Conservation (phyloP, 768 basidiomycete species). For the Boletus pseudo-olivaceus region DNA sequence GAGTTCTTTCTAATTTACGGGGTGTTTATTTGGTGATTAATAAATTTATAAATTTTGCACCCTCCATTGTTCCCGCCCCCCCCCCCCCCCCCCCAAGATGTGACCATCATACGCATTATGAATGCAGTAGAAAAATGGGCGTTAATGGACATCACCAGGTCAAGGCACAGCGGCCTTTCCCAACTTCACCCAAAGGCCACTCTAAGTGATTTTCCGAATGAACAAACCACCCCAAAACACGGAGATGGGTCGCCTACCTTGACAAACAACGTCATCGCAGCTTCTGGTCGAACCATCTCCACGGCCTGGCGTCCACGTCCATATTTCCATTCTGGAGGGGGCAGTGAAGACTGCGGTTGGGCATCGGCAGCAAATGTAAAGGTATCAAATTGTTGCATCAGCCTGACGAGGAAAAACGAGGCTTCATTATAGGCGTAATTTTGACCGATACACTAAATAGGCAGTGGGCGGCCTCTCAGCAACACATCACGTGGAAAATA, state of each 20-base stretch:
- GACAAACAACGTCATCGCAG: slow-evolving; percentile 60
- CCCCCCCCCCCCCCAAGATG: too few species aligned
- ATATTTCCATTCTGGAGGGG: slow-evolving; percentile 53
- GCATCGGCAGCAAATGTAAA: slow-evolving; percentile 59
- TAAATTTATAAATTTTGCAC: too few species aligned
- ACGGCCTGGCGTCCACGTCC: slow-evolving; percentile 43
- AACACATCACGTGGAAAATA: slow-evolving; percentile 1
- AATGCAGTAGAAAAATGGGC: background rate
- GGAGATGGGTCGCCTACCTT: slow-evolving; percentile 45
- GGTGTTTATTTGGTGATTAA: too few species aligned
- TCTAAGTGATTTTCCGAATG: slow-evolving; percentile 32
- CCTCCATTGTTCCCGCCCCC: background rate
- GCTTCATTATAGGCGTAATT: slow-evolving; percentile 77
- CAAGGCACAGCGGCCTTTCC: slow-evolving; percentile 23
- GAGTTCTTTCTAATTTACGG: too few species aligned
- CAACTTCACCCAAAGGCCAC: slow-evolving; percentile 59
- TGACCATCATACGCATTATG: background rate
- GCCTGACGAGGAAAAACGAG: slow-evolving; percentile 65
- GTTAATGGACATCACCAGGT: background rate
- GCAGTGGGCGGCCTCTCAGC: slow-evolving; percentile 17
- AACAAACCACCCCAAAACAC: background rate
- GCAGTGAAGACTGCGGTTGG: slow-evolving; percentile 60
- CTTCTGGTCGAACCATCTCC: slow-evolving; percentile 61
- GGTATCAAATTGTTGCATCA: slow-evolving; percentile 61
- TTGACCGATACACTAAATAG: slow-evolving; percentile 59